Evolutionary conservation across 2,329 filamentous ascomycete genomes (phyloP).

Genomic region (Colletotrichum noveboracense): DNA sequence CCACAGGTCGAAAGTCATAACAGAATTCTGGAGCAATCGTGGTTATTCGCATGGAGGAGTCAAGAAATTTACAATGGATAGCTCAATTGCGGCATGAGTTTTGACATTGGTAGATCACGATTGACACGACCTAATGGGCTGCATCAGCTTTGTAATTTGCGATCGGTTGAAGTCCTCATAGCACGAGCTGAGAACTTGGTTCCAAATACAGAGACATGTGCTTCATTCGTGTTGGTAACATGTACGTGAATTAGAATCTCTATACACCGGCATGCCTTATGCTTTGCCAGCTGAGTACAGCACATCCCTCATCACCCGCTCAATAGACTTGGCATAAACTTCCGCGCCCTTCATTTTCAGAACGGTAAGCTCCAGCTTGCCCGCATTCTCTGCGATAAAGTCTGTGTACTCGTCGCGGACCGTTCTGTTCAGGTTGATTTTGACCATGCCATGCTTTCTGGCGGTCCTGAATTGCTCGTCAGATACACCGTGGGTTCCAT

Average conservation of each 20-base stretch:
- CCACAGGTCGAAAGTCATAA: rapidly evolving
- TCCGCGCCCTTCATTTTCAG: not conserved
- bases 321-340: not conserved
- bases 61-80: not conserved
- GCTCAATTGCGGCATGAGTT: not conserved
- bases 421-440: not conserved
- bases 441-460: not conserved
- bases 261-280: not conserved
- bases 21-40: not conserved
- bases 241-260: rapidly evolving
- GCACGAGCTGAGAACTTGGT: not conserved
- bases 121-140: not conserved
- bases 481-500: not conserved
- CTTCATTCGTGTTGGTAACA: not conserved
- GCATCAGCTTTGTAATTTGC: not conserved
- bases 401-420: not conserved
- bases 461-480: not conserved
- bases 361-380: not conserved
- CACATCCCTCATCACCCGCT: not conserved
- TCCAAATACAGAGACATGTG: not conserved
- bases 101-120: rapidly evolving
- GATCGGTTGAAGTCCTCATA: not conserved
- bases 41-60: not conserved
- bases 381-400: not conserved
- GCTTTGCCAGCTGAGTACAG: not conserved